phyloP scores from a whole-genome alignment of 306 rosid species.

The Psophocarpus tetragonolobus region DNA sequence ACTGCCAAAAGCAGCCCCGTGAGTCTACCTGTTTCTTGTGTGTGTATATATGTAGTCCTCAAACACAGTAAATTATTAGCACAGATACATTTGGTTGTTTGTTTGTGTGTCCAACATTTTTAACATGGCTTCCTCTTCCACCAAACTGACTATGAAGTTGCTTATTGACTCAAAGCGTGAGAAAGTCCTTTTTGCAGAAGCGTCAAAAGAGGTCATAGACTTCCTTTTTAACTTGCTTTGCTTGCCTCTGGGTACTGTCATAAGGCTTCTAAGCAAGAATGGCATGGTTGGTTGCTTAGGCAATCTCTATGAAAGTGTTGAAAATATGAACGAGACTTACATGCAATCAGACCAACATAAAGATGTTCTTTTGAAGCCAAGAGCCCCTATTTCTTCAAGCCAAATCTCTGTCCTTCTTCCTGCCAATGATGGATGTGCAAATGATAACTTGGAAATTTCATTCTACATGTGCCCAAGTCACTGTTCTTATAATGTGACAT shows the following conservation, averaged over 20 bases:
- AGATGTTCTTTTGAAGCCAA: constrained; percentile 39
- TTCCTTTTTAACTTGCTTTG: constrained; percentile 45
- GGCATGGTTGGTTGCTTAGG: constrained; percentile 48
- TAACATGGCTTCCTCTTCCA: constrained; percentile 13
- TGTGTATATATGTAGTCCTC: no score
- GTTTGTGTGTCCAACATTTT: no score
- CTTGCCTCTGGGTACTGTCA: constrained; percentile 37
- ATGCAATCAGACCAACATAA: constrained; percentile 32
- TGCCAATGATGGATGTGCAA: neutral
- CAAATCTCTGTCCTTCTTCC: neutral
- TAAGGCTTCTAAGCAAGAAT: constrained; percentile 26
- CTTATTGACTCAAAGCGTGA: constrained; percentile 36
- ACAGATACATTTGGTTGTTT: no score
- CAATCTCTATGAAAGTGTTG: constrained; percentile 49
- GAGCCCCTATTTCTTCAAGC: neutral
- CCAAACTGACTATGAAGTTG: constrained; percentile 40
- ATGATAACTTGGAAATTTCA: no score
- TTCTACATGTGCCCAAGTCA: neutral
- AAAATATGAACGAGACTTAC: constrained; percentile 38
- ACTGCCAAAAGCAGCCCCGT: neutral
- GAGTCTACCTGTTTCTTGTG: neutral
- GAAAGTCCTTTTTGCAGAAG: constrained; percentile 53
- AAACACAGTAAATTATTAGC: no score
- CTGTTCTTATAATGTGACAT: neutral
- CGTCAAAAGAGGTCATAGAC: constrained; percentile 46